Percentiles rank a stretch among this genome's conserved stretches.
These are phyloP conservation scores for Trichosporon coremiiforme DNA, from an alignment of 1,284 basidiomycete species.

Conservation along the genomic window DNA sequence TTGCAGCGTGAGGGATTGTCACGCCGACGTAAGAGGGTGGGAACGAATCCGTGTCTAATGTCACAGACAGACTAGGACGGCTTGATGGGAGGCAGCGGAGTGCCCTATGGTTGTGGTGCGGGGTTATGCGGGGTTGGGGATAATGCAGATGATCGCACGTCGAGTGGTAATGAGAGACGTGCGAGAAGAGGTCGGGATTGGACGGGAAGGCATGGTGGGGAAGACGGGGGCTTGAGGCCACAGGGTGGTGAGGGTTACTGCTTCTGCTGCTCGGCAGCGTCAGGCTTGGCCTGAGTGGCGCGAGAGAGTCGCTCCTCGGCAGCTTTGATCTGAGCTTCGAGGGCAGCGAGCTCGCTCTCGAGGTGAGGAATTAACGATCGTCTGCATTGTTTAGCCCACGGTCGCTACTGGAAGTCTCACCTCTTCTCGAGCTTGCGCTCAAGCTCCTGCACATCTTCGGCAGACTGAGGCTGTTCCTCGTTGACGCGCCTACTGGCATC, in stretches of 20 bases:
- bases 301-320: constrained; percentile 46
- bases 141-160: constrained; percentile 15
- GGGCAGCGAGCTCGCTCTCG: constrained; percentile 47
- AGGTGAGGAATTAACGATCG: constrained; percentile 49
- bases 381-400: constrained; percentile 29
- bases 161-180: constrained; percentile 10
- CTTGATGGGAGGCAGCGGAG: background rate
- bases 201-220: background rate
- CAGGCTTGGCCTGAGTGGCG: constrained; percentile 14
- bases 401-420: constrained; percentile 33
- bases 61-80: constrained; percentile 18
- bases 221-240: no score
- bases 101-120: background rate
- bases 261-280: background rate
- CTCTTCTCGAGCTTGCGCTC: constrained; percentile 50
- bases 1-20: background rate
- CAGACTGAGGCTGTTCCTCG: constrained; percentile 25
- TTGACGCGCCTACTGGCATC: constrained; percentile 35
- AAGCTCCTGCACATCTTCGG: constrained; percentile 45
- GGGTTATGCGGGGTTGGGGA: background rate
- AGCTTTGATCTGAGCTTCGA: constrained; percentile 52
- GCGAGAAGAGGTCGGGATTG: background rate
- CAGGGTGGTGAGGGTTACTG: background rate
- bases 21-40: background rate
- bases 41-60: background rate